Evolutionary conservation across 352 stramenopile genomes (phyloP).

Genomic region (Globisporangium camurandrum): DNA sequence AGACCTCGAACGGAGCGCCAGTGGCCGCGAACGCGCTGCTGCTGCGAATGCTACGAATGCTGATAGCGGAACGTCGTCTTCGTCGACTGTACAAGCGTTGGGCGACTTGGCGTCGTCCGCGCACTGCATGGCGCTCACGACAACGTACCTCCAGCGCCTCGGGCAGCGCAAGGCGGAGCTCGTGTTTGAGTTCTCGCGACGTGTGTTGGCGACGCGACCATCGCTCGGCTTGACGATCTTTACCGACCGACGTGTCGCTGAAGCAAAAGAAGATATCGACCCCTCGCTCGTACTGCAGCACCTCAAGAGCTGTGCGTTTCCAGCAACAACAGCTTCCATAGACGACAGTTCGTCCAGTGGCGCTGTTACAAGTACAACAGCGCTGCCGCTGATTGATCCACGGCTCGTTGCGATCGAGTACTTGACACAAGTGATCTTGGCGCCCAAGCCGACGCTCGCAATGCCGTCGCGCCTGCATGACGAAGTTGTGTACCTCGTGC

Average conservation of each 20-base stretch:
- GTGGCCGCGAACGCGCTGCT: conserved; percentile 12
- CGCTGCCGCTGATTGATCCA: conserved; percentile 46
- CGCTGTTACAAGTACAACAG: conserved; percentile 7
- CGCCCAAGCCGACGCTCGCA: conserved; percentile 20
- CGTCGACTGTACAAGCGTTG: no score
- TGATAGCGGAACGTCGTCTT: background rate
- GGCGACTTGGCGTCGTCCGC: conserved; percentile 17
- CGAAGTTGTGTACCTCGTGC: conserved; percentile 69
- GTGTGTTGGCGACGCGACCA: conserved; percentile 48
- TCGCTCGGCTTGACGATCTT: conserved; percentile 68
- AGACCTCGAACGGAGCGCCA: conserved; percentile 56
- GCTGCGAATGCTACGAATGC: conserved; percentile 1
- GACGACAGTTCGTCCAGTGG: conserved; percentile 7
- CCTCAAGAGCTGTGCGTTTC: conserved; percentile 53
- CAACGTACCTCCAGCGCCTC: conserved; percentile 57
- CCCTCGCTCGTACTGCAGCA: conserved; percentile 50
- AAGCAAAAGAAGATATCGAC: conserved; percentile 54
- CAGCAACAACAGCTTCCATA: no score
- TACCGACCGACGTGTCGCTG: conserved; percentile 47
- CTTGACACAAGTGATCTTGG: conserved; percentile 61
- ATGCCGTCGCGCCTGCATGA: conserved; percentile 67
- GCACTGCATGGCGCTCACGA: conserved; percentile 54
- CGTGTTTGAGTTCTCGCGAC: conserved; percentile 77
- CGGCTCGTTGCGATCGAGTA: conserved; percentile 76
- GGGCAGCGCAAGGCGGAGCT: conserved; percentile 56